Evolutionary conservation across 768 basidiomycete species (phyloP).

Genomic region (Cystofilobasidium capitatum): DNA sequence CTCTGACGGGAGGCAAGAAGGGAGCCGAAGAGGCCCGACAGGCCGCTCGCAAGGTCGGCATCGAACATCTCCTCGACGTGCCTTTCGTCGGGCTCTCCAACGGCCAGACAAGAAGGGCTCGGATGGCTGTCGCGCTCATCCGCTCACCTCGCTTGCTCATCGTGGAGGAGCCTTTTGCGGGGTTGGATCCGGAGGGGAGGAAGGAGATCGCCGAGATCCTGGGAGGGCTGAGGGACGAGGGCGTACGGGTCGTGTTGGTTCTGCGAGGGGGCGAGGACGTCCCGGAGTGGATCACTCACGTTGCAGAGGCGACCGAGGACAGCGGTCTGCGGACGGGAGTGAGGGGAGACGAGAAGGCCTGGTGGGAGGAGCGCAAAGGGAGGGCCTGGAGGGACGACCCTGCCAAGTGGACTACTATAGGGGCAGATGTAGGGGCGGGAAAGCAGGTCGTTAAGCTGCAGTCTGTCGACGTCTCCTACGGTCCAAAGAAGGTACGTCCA

Average conservation of each 20-base stretch:
- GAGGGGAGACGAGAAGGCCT: conserved; percentile 43
- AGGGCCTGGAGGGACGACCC: conserved; percentile 40
- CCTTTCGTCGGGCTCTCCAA: conserved; percentile 79
- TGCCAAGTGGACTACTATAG: conserved; percentile 8
- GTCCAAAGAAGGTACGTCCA: conserved; percentile 49
- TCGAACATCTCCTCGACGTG: conserved; percentile 61
- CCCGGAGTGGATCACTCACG: conserved; percentile 37
- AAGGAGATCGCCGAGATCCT: conserved; percentile 34
- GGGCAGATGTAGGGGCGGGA: conserved; percentile 23
- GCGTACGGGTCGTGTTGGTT: conserved; percentile 34
- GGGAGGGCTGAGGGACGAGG: conserved; percentile 30
- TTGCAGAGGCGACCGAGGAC: conserved; percentile 36
- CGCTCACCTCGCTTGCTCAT: conserved; percentile 51
- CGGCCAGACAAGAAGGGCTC: conserved; percentile 78
- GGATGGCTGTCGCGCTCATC: conserved; percentile 69
- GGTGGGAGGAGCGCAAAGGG: conserved; percentile 47
- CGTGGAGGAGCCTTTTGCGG: conserved; percentile 32
- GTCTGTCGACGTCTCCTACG: conserved; percentile 63
- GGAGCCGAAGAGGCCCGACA: conserved; percentile 44
- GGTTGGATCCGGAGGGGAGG: conserved; percentile 35
- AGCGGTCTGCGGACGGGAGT: conserved; percentile 50
- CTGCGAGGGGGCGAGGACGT: conserved; percentile 33
- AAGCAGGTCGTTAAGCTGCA: conserved; percentile 53
- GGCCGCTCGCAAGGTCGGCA: conserved; percentile 51
- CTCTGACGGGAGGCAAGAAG: conserved; percentile 5